Evolutionary conservation across 768 basidiomycete genomes (phyloP).

Genomic region (Tricholoma sp.): DNA sequence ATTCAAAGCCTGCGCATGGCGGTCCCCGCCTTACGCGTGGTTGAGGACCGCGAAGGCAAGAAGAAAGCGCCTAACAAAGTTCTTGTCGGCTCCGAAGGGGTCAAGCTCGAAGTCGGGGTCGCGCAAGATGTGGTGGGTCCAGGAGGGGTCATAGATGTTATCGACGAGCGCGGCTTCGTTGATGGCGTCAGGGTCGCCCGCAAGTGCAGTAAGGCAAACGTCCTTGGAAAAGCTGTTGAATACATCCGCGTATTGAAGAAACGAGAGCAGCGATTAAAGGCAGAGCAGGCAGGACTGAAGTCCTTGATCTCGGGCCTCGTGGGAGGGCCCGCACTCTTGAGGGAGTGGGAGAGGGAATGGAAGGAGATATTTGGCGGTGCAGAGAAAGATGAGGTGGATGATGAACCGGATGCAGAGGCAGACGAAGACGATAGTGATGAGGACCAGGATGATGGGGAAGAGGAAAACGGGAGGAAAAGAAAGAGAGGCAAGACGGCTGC

Average conservation of each 20-base stretch:
- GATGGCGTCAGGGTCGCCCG: conserved; percentile 91
- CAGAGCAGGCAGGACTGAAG: conserved; percentile 74
- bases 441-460: conserved; percentile 48
- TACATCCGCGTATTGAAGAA: conserved; percentile 87
- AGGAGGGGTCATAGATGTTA: conserved; percentile 40
- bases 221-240: conserved; percentile 86
- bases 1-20: conserved; percentile 77
- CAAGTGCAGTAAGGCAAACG: conserved; percentile 88
- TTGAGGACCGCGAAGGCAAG: conserved; percentile 57
- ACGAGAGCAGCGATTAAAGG: conserved; percentile 63
- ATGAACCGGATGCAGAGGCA: conserved; percentile 44
- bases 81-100: conserved; percentile 22
- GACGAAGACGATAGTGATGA: conserved; percentile 57
- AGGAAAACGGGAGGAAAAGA: conserved; percentile 42
- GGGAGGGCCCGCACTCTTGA: conserved; percentile 63
- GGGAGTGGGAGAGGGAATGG: conserved; percentile 78
- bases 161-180: conserved; percentile 82
- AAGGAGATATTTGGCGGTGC: conserved; percentile 67
- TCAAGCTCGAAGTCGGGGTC: conserved; percentile 28
- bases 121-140: conserved; percentile 12
- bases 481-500: conserved; percentile 55
- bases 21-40: conserved; percentile 76
- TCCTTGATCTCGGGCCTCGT: conserved; percentile 65
- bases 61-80: conserved; percentile 45
- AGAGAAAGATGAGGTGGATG: conserved; percentile 64